phyloP scores from a whole-genome alignment of 768 basidiomycete species.

The Tulasnella sp. region DNA sequence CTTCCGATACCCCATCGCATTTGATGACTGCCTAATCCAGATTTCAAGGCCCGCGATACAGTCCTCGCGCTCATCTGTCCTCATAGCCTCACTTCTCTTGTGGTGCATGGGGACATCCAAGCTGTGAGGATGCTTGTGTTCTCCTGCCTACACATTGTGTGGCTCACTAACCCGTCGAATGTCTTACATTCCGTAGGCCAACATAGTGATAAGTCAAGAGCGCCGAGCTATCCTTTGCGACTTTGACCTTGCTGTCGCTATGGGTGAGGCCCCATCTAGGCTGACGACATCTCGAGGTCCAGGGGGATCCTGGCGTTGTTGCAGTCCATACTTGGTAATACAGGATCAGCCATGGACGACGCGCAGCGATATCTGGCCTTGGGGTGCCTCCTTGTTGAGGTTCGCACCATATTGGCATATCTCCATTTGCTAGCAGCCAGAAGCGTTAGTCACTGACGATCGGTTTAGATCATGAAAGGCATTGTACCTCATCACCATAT shows the following conservation, averaged over 20 bases:
- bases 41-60: not conserved
- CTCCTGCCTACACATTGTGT: too few relatives aligned
- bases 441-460: not conserved
- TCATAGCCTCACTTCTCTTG: not conserved
- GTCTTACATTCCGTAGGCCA: not conserved
- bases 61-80: not conserved
- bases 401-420: too few relatives aligned
- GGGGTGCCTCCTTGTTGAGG: slow-evolving; percentile 1
- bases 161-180: not conserved
- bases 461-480: not conserved
- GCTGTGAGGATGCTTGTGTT: not conserved
- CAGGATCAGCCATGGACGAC: not conserved
- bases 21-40: not conserved
- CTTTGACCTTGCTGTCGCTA: not conserved
- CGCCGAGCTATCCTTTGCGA: slow-evolving; percentile 4
- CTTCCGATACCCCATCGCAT: not conserved
- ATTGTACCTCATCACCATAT: not conserved
- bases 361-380: not conserved
- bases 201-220: not conserved
- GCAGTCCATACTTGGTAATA: not conserved
- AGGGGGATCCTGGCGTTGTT: not conserved
- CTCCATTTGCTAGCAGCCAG: too few relatives aligned
- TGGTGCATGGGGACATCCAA: not conserved
- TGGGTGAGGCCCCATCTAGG: not conserved
- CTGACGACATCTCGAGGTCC: not conserved